A percentile compares a stretch with the other conserved stretches of the same genome.
Evolutionary conservation across 495 filamentous ascomycete species (phyloP).

Genomic region (Aspergillus cavernicola): DNA sequence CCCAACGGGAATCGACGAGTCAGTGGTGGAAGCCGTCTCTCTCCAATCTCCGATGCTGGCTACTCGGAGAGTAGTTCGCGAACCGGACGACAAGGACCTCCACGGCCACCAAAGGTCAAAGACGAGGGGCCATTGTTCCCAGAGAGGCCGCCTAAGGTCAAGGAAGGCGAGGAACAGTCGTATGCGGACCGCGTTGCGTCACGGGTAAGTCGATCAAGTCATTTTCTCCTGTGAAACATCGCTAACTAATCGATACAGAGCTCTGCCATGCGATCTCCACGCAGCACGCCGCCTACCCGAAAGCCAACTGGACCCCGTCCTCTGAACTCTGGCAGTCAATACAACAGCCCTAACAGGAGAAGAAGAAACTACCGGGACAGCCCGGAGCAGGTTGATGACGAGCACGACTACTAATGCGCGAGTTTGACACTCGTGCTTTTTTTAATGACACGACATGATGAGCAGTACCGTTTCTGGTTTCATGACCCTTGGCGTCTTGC

Average conservation of each 20-base stretch:
- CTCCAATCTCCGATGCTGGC: conserved; percentile 51
- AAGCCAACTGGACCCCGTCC: conserved; percentile 56
- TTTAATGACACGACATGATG: conserved; percentile 15
- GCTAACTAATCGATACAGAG: conserved; percentile 22
- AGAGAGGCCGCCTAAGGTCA: conserved; percentile 43
- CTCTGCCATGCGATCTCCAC: conserved; percentile 41
- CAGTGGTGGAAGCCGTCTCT: conserved; percentile 45
- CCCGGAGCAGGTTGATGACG: conserved; percentile 46
- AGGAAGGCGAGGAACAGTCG: conserved; percentile 32
- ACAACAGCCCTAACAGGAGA: conserved; percentile 45
- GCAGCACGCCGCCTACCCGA: conserved; percentile 40
- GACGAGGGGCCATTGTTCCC: conserved; percentile 51
- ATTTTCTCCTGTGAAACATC: neutral
- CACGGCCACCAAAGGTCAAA: conserved; percentile 51
- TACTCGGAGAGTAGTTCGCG: conserved; percentile 44
- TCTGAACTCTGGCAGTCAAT: conserved; percentile 41
- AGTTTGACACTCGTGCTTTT: conserved; percentile 11
- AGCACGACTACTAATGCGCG: conserved; percentile 33
- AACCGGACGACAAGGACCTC: conserved; percentile 32
- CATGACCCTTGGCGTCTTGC: conserved; percentile 16
- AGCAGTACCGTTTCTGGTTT: conserved; percentile 6
- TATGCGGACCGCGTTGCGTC: conserved; percentile 44
- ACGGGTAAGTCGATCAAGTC: conserved; percentile 30
- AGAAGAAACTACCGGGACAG: conserved; percentile 47
- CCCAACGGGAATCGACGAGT: conserved; percentile 40